phyloP scores from a whole-genome alignment of 805 yeast species.

The Metschnikowia cerradonensis region DNA sequence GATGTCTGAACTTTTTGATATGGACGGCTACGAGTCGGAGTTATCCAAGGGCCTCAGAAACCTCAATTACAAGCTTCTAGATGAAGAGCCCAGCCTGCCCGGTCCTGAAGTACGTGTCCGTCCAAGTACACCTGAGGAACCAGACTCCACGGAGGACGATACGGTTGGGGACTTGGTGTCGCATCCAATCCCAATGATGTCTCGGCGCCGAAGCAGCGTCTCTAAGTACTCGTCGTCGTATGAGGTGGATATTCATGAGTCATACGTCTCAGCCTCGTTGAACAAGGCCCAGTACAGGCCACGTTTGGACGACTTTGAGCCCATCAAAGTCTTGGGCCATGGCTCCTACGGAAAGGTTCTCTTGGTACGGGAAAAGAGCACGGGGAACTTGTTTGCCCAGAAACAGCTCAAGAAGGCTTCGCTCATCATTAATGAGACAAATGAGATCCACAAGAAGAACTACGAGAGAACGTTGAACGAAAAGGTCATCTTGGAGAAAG shows the following conservation, averaged over 20 bases:
- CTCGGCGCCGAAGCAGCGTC: conserved; percentile 18
- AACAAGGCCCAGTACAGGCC: conserved; percentile 13
- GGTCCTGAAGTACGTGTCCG: neutral
- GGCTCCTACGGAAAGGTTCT: conserved; percentile 90
- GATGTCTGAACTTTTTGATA: conserved; percentile 34
- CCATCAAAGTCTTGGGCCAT: conserved; percentile 72
- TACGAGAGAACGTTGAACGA: conserved; percentile 80
- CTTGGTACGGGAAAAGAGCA: conserved; percentile 60
- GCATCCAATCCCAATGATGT: conserved; percentile 12
- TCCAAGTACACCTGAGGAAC: neutral
- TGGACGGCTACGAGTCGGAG: conserved; percentile 32
- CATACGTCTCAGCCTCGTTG: conserved; percentile 28
- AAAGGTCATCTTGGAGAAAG: conserved; percentile 63
- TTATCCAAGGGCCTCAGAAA: conserved; percentile 11
- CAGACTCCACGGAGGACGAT: conserved; percentile 15
- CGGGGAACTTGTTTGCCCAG: conserved; percentile 74
- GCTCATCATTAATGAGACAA: conserved; percentile 48
- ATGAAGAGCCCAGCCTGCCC: conserved; percentile 9
- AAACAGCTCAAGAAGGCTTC: conserved; percentile 82
- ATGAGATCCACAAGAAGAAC: conserved; percentile 23
- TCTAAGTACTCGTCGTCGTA: conserved; percentile 25
- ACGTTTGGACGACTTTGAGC: conserved; percentile 57
- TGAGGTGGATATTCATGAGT: conserved; percentile 30
- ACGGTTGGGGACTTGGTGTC: conserved; percentile 16
- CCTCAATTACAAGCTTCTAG: conserved; percentile 27